phyloP scores from a whole-genome alignment of 495 filamentous ascomycete genomes.

The Penicillium simplicissimum region DNA sequence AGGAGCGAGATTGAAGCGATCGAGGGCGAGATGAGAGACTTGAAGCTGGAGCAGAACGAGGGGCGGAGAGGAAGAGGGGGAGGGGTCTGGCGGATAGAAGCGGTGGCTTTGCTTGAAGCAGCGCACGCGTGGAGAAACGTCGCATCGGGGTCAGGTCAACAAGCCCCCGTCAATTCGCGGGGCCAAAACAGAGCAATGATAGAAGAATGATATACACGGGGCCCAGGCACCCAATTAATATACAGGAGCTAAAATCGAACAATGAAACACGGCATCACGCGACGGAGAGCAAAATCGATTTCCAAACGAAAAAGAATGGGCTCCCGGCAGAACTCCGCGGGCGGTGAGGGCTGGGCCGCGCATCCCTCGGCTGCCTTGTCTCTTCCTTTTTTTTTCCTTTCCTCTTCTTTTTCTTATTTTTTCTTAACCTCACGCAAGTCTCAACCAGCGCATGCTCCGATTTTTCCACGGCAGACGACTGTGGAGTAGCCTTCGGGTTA shows the following conservation, averaged over 20 bases:
- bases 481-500: conserved; percentile 28
- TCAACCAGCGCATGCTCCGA: conserved; percentile 33
- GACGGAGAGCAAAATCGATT: conserved; percentile 23
- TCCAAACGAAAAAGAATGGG: conserved; percentile 18
- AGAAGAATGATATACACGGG: conserved; percentile 13
- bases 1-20: conserved; percentile 1
- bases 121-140: conserved; percentile 41
- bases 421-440: conserved; percentile 40
- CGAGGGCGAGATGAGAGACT: conserved; percentile 24
- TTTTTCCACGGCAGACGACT: conserved; percentile 31
- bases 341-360: conserved; percentile 14
- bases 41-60: conserved; percentile 27
- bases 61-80: conserved; percentile 36
- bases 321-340: conserved; percentile 18
- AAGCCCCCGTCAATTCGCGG: conserved; percentile 22
- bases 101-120: conserved; percentile 47
- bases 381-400: conserved; percentile 13
- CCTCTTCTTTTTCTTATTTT: conserved; percentile 15
- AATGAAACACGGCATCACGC: conserved; percentile 8
- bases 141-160: conserved; percentile 37
- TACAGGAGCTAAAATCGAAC: conserved; percentile 20
- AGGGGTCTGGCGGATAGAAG: conserved; percentile 39
- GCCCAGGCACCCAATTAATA: conserved; percentile 19
- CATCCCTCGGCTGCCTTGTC: conserved; percentile 3
- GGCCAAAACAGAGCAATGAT: conserved; percentile 7